A percentile compares a stretch with the other conserved stretches of the same genome.
These are phyloP conservation scores for rapeseed (Brassica napus) DNA, from an alignment of 345 rosid genomes.

Conservation along the genomic window DNA sequence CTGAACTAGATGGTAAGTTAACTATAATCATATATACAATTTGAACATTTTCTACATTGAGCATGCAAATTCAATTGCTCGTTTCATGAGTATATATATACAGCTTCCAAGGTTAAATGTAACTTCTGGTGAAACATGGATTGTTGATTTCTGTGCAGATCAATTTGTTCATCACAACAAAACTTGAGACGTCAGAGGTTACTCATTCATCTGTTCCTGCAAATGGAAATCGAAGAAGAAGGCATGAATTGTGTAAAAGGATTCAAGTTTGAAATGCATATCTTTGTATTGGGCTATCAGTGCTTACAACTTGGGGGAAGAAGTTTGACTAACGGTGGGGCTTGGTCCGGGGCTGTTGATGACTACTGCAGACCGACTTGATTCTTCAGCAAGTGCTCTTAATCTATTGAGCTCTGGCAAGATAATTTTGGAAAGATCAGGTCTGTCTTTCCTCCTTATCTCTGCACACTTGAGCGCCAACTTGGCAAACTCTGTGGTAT, in stretches of 20 bases:
- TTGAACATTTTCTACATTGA: slow-evolving; percentile 19
- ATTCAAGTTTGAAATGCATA: slow-evolving; percentile 14
- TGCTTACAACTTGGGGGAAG: slow-evolving; percentile 34
- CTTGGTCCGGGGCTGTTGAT: slow-evolving; percentile 42
- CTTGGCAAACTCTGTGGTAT: slow-evolving; percentile 59
- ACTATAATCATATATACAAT: slow-evolving; percentile 26
- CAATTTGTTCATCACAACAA: background rate
- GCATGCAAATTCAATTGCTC: slow-evolving; percentile 5
- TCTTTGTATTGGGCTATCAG: slow-evolving; percentile 13
- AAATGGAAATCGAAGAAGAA: slow-evolving; percentile 15
- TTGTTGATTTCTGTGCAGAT: slow-evolving; percentile 23
- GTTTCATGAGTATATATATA: slow-evolving; percentile 2
- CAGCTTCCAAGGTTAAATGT: background rate
- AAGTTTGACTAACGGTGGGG: slow-evolving; percentile 34
- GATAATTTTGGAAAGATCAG: slow-evolving; percentile 68
- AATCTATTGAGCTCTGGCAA: slow-evolving; percentile 71
- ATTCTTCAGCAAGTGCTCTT: slow-evolving; percentile 62
- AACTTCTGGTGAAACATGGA: slow-evolving; percentile 19
- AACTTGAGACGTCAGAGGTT: background rate
- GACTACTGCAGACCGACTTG: slow-evolving; percentile 28
- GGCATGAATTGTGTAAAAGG: background rate
- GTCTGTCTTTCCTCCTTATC: slow-evolving; percentile 78
- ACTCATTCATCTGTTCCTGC: slow-evolving; percentile 28
- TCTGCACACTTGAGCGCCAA: slow-evolving; percentile 72
- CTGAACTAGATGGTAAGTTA: slow-evolving; percentile 20